A percentile compares a stretch with the other conserved stretches of the same genome.
phyloP scores from a whole-genome alignment of 306 rosid genomes.

The Rosa rugosa region DNA sequence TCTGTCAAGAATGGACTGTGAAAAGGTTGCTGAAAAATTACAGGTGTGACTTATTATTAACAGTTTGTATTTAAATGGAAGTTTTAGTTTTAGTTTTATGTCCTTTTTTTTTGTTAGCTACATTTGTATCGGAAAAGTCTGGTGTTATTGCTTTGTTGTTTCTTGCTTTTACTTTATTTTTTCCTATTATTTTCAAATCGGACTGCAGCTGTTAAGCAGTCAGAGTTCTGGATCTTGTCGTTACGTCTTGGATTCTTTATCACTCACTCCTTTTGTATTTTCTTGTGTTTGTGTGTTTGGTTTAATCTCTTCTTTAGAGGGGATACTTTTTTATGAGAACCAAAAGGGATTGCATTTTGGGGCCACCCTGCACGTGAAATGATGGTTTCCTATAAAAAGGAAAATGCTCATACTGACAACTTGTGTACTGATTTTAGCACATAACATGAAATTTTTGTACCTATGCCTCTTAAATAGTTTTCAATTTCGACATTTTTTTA shows the following conservation, averaged over 20 bases:
- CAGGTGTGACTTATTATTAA: constrained; percentile 58
- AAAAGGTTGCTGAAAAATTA: constrained; percentile 87
- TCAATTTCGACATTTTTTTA: not conserved
- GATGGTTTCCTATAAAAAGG: not conserved
- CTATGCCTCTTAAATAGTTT: not conserved
- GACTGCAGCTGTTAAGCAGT: not conserved
- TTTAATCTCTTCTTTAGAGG: not conserved
- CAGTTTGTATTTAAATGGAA: not conserved
- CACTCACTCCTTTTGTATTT: not conserved
- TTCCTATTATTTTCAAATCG: not conserved
- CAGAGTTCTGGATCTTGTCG: not conserved
- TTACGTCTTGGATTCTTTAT: not conserved
- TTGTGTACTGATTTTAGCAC: not conserved
- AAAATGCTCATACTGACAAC: not conserved
- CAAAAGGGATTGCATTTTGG: not conserved
- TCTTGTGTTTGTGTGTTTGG: not conserved
- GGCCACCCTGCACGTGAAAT: too few species aligned
- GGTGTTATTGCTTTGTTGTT: not conserved
- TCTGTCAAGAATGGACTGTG: constrained; percentile 98
- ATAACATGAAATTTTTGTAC: not conserved
- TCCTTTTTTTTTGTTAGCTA: not conserved
- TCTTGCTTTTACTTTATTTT: not conserved
- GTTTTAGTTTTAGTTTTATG: not conserved
- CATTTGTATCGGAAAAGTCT: not conserved
- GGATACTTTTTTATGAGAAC: not conserved